Evolutionary conservation across 1,139 yeast genomes (phyloP), one percentile per base, ranked within the genome.

Genomic region (Geotrichum cucujoidarum): DNA sequence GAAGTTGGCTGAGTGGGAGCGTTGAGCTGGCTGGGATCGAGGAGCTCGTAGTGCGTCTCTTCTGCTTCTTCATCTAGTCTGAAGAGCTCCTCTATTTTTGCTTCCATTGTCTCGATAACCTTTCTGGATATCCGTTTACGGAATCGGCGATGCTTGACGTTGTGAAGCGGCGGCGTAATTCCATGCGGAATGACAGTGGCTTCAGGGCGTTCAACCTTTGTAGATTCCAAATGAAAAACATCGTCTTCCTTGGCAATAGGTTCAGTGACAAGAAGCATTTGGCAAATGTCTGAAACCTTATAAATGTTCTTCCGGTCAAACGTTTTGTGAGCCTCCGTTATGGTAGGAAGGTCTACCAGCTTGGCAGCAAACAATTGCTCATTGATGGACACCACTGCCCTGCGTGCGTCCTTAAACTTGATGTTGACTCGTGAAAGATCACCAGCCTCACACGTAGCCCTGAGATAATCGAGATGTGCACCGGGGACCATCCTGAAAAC

Each of bases 241-340:
- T 79, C 83, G 20, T 74, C 76, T n/a, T 79, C 85, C 33, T 68
- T 61, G 45, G 79, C 74, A 7, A 89, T 75, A 6, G 76, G 73
- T 49, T 78, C 81, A 4, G 89, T 73, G 3, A 92, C 94, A 14
- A 90, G 69, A 43, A 94, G 69, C 71, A 94, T 85, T 65, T 94
- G 97, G 50, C 87, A 80, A 7, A 92, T 72, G 64, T 94, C 97
- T 32, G 89, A 74, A 0, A 94, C 81, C 62, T 94, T 94, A 70
- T 84, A 83, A 30, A 92, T 76, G 60, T 88, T 92, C 65, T 90
- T 92, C 60, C 84, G 78, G 63, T 94, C 98, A 25, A 90, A 78
- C 2, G 96, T 83, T 66, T 94, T 94, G 63, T 83, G 88, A 6
- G 87, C 79, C 63, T 94, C 98, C 3, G 89, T 78, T 10, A 90